phyloP scores from a whole-genome alignment of 2,329 filamentous ascomycete species.

The Ilyonectria sp. region DNA sequence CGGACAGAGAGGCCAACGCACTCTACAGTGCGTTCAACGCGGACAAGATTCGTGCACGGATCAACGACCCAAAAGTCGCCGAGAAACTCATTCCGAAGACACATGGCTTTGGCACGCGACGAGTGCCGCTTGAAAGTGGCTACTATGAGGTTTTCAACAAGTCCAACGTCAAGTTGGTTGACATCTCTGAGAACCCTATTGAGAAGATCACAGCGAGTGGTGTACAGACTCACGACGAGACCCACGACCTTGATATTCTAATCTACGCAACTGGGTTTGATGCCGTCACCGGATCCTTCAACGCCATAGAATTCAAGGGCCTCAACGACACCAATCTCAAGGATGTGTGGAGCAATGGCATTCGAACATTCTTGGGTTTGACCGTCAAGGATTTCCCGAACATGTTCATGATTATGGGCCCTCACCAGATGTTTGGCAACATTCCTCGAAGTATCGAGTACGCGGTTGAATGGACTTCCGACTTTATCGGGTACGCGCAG shows the following conservation, averaged over 20 bases:
- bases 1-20: conserved; percentile 30
- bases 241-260: conserved; percentile 39
- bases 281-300: conserved; percentile 50
- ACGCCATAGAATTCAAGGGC: conserved; percentile 60
- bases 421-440: conserved; percentile 62
- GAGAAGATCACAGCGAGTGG: conserved; percentile 35
- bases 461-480: conserved; percentile 56
- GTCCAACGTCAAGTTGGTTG: conserved; percentile 31
- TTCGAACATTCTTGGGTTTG: conserved; percentile 59
- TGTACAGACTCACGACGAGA: conserved; percentile 26
- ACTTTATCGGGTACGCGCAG: conserved; percentile 52
- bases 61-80: conserved; percentile 27
- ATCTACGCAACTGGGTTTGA: conserved; percentile 44
- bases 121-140: conserved; percentile 30
- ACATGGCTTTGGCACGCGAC: conserved; percentile 30
- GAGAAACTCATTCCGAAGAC: conserved; percentile 34
- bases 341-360: conserved; percentile 55
- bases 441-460: conserved; percentile 58
- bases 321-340: conserved; percentile 56
- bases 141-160: conserved; percentile 35
- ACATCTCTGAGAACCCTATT: conserved; percentile 36
- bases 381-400: conserved; percentile 61
- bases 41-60: conserved; percentile 30
- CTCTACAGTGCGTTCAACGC: conserved; percentile 32
- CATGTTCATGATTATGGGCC: conserved; percentile 63